phyloP scores from a whole-genome alignment of 2,329 filamentous ascomycete genomes.

The Leptographium galeiforme region DNA sequence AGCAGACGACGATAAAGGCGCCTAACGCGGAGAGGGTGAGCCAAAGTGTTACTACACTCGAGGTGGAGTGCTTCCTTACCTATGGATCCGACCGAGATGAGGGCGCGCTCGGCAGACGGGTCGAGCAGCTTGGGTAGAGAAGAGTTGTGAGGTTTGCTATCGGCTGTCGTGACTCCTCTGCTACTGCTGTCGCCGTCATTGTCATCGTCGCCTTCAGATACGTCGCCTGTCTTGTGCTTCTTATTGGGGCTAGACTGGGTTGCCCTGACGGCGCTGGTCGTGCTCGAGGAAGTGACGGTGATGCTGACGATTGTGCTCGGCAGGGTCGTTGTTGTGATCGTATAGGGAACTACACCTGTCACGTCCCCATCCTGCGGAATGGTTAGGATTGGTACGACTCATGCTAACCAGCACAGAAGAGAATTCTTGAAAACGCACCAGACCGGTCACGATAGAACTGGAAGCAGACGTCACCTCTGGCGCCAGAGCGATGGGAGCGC shows the following conservation, averaged over 20 bases:
- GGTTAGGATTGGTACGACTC: neutral
- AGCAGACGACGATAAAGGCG: constrained; percentile 29
- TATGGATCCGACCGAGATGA: constrained; percentile 22
- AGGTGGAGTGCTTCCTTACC: constrained; percentile 12
- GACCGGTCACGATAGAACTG: neutral
- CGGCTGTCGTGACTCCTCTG: neutral
- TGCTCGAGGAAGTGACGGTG: neutral
- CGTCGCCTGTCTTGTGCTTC: constrained; percentile 4
- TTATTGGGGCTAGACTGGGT: neutral
- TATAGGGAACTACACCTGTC: constrained; percentile 7
- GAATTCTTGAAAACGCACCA: neutral
- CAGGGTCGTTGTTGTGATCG: constrained; percentile 3
- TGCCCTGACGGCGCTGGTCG: neutral
- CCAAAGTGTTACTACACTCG: neutral
- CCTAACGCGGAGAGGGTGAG: constrained; percentile 17
- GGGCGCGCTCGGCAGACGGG: constrained; percentile 16
- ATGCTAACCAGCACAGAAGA: too few relatives aligned
- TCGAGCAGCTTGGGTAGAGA: constrained; percentile 4
- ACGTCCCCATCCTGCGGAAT: constrained; percentile 2
- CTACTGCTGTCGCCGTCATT: constrained; percentile 1
- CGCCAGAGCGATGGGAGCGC: neutral
- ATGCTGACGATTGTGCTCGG: neutral
- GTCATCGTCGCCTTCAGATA: neutral
- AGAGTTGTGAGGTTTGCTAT: neutral
- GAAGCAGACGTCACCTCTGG: neutral